Base-by-base conservation (phyloP, 2,329 filamentous ascomycete genomes). In the Ceratocystis harringtonii region DNA sequence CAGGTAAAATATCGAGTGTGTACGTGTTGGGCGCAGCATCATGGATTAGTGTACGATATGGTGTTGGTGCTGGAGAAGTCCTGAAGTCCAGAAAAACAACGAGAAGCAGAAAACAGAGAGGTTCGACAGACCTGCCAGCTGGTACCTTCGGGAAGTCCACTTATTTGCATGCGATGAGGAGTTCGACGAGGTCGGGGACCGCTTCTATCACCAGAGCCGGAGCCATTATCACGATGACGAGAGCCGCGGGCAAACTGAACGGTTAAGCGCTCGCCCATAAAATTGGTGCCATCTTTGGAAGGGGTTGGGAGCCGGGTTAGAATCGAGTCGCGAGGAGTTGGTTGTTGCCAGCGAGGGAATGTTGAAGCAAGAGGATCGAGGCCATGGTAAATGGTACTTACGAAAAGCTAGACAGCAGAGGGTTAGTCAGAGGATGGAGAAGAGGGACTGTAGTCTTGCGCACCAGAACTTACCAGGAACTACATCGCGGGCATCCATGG, bases 71-170 rank as follows among this genome's bases (percentile, higher is more conserved):
- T 43, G 48, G 57, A 64, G 30, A 52, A 19, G n/a, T 32, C 19
- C 32, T n/a, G 7, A 28, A 62, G 36, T 62, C 50, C 62, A 64
- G 25, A 52, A 28, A 65, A 57, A 32, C 41, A 32, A 52, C 22
- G 32, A 61, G 28, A 62, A 28, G 64, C 43, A 60, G 55, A 52
- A 32, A 62, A 50, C 43, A 10, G 30, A 32, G 63, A 61, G 78
- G 77, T 76, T 75, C 76, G 80, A 89, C 94, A 94, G 88, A 99
- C 94, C 94, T 99, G 94, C 94, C 94, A 99, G 85, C 92, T 96
- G 82, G 94, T 99, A 82, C 97, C 92, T 79, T 85, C 86, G 76
- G 92, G 92, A 78, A 99, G 90, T 80, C 92, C 92, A 81, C 89
- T 89, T 74, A 99, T 95, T 77, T 92, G 88, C 94, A 99, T 97